Evolutionary conservation across 805 yeast genomes (phyloP).

Genomic region (Teunomyces panamensis): DNA sequence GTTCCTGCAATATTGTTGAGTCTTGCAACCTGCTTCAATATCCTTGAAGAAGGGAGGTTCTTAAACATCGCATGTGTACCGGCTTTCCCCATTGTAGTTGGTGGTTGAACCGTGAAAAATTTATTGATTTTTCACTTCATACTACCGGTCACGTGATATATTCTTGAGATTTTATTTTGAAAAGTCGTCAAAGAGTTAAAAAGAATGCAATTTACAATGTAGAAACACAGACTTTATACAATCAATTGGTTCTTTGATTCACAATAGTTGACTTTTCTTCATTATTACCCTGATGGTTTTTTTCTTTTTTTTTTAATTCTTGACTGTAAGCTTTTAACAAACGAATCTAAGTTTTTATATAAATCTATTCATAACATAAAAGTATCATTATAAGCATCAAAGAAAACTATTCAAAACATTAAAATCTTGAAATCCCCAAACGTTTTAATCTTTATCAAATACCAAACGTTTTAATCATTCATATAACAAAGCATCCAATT

Average conservation of each 20-base stretch:
- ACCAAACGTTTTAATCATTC: neutral
- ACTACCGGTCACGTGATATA: neutral
- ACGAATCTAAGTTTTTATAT: too few relatives aligned
- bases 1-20: conserved; percentile 52
- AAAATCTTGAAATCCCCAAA: too few relatives aligned
- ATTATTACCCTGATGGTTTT: too few relatives aligned
- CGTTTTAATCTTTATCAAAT: neutral
- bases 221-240: too few relatives aligned
- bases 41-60: conserved; percentile 37
- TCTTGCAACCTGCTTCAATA: conserved; percentile 48
- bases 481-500: neutral
- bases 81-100: conserved; percentile 1
- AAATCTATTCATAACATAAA: too few relatives aligned
- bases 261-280: neutral
- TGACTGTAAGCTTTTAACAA: too few relatives aligned
- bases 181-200: too few relatives aligned
- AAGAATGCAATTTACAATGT: too few relatives aligned
- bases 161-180: neutral
- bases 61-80: conserved; percentile 14
- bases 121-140: neutral
- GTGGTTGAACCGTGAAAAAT: neutral
- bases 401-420: too few relatives aligned
- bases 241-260: neutral
- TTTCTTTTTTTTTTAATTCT: too few relatives aligned
- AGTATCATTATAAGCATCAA: too few relatives aligned